Base-by-base conservation (phyloP, 1,284 basidiomycete species). In the Ustilago esculenta region DNA sequence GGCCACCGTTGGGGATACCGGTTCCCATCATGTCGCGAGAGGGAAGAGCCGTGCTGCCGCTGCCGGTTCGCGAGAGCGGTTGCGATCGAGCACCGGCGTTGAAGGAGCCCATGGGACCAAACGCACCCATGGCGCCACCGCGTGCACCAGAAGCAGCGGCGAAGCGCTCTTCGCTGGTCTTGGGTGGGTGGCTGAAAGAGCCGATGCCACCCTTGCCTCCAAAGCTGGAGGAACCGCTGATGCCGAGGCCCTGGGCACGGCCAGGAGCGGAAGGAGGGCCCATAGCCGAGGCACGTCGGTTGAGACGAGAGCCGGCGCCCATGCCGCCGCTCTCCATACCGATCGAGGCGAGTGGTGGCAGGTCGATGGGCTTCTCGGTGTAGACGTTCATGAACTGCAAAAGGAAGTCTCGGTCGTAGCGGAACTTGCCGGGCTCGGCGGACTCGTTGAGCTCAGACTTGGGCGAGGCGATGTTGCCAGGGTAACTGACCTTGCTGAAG, bases 401-500 rank as follows among this genome's bases (percentile, higher is more conserved):
- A 27, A 98, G 86, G 88, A 98, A 98, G 39, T 95, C 92, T 44
- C 95, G 92, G 83, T 98, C 94, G 83, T 98, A 98, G 76, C 94
- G 89, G 86, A 93, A 97, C 84, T 94, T 95, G 76, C 94, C 93
- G 77, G 90, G 90, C 59, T 83, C 80, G 15, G 90, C 90, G 60
- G 90, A 88, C 58, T 87, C 85, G 83, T 97, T 98, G 75, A 98
- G 89, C 76, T 92, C 91, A 8, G 90, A 84, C 72, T 87, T 88
- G 4, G 94, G 95, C 65, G 93, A 92, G 82, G 87, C 86, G 81
- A 94, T 87, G 40, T 90, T 88, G 56, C 88, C 88, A 4, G 94
- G 94, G 80, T 99, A 99, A 20, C 86, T 84, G 42, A 98, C 87
- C 52, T 87, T 85, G 36, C 85, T 86, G 47, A 98, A 86, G 82